These are phyloP conservation scores for Heliamphora pulchella DNA, from an alignment of 179 eudicot species.

Conservation along the genomic window DNA sequence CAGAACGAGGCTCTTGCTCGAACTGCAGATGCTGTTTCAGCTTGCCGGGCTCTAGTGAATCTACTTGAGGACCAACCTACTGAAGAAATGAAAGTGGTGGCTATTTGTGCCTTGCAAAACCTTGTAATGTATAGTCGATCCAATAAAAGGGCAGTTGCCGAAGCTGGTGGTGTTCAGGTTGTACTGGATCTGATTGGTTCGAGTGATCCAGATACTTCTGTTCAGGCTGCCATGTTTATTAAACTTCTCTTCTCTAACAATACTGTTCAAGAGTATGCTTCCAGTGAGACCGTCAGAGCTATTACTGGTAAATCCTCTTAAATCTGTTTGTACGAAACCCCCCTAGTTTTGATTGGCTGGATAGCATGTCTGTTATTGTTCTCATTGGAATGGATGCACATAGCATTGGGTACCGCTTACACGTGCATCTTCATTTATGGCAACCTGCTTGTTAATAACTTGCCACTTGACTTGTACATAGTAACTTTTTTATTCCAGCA, in stretches of 20 bases:
- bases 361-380: not conserved
- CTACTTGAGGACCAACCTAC: conserved; percentile 98
- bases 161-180: conserved; percentile 95
- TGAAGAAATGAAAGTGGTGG: conserved; percentile 98
- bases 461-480: not conserved
- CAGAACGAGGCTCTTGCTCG: conserved; percentile 94
- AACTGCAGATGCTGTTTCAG: conserved; percentile 83
- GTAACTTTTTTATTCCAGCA: not conserved
- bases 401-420: not conserved
- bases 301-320: conserved; percentile 61
- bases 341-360: not conserved
- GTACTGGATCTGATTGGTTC: conserved; percentile 87
- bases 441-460: not conserved
- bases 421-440: not conserved
- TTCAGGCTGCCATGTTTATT: conserved; percentile 89
- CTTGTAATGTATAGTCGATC: conserved; percentile 89
- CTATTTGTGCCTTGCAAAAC: conserved; percentile 94
- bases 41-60: conserved; percentile 88
- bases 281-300: conserved; percentile 94
- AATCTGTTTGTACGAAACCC: conserved; percentile 4
- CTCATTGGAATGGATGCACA: not conserved
- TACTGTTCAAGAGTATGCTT: conserved; percentile 95
- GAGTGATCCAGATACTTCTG: conserved; percentile 84
- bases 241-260: conserved; percentile 89
- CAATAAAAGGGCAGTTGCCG: conserved; percentile 97